Evolutionary conservation across 139 green algal genomes (phyloP).

Genomic region (Astrephomene gubernaculifera): DNA sequence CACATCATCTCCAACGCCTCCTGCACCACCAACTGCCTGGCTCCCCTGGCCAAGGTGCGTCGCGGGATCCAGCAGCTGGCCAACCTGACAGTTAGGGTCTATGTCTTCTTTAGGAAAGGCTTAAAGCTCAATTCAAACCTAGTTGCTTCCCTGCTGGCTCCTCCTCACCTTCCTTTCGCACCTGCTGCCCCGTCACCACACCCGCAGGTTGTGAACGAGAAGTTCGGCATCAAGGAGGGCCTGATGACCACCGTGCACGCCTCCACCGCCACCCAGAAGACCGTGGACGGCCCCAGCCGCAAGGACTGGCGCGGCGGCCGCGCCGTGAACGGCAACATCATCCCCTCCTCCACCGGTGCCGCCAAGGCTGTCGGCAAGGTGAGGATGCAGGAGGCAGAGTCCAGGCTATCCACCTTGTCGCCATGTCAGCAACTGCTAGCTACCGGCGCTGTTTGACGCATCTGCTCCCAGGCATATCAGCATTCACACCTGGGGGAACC

Average conservation of each 20-base stretch:
- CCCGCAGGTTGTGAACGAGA: conserved; percentile 83
- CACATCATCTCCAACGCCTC: conserved; percentile 93
- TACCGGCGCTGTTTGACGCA: too few species aligned
- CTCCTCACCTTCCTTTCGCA: too few species aligned
- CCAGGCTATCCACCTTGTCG: too few species aligned
- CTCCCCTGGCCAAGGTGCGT: conserved; percentile 91
- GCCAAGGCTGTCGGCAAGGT: conserved; percentile 93
- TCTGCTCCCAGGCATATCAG: too few species aligned
- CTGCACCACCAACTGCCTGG: conserved; percentile 98
- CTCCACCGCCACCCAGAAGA: conserved; percentile 98
- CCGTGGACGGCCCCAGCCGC: conserved; percentile 94
- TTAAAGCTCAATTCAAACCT: too few species aligned
- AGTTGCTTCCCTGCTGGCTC: too few species aligned
- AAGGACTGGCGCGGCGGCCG: conserved; percentile 98
- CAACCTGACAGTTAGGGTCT: too few species aligned
- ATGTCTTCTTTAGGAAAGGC: too few species aligned
- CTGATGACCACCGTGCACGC: conserved; percentile 98
- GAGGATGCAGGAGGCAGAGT: neutral
- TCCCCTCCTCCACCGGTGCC: conserved; percentile 96
- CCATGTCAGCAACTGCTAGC: too few species aligned
- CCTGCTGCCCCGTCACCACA: neutral
- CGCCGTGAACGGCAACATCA: conserved; percentile 95
- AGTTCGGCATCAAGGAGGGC: conserved; percentile 89
- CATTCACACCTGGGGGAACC: too few species aligned
- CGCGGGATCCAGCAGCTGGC: too few species aligned